Evolutionary conservation across 768 basidiomycete species (phyloP), one percentile per base, ranked within the genome.

Genomic region (Pulveroboletus frians): DNA sequence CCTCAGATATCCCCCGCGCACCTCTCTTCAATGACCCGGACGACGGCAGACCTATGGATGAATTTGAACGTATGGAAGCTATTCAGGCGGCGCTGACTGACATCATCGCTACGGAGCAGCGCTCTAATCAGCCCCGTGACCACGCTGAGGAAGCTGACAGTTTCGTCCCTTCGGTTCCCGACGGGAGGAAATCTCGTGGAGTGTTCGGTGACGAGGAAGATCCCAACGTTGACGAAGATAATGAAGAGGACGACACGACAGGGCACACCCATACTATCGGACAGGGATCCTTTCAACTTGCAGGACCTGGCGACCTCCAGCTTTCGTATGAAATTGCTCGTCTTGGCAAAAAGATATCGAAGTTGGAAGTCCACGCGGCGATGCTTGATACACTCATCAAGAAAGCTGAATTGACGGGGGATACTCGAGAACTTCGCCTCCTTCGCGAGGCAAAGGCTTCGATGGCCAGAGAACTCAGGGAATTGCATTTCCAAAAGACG

Each of bases 1-100:
- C 75, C 9, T 73, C 78, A 1, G 76, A 80, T 21, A 69, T 76
- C n/a, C 67, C 80, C 2, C 75, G 89, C 39, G 81, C 85, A 0
- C 88, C 88, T 8, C 73, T 94, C 18, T 93, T 94, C 53, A 81
- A 85, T 55, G 87, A 90, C 57, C 83, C 86, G 1, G 84, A 87
- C 52, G 86, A 91, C 51, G 63, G 56, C 3, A 63, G 59, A 50
- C 68, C 52, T 51, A 71, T 71, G 53, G 82, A 80, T 40, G 86
- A 95, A 65, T 80, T 86, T 44, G 77, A 86, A 56, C 77, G 92
- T 34, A 96, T 98, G 82, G 92, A 93, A 59, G 94, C 95, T 3
- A 96, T 98, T 17, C 92, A 93, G 59, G 93, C 93, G 8, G 96
- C 96, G 4, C 73, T 99, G 53, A 93, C 90, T 9, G 91, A 95